Evolutionary conservation across 2,329 filamentous ascomycete genomes (phyloP), one percentile per base, ranked within the genome.

Genomic region (Talaromyces sp.): DNA sequence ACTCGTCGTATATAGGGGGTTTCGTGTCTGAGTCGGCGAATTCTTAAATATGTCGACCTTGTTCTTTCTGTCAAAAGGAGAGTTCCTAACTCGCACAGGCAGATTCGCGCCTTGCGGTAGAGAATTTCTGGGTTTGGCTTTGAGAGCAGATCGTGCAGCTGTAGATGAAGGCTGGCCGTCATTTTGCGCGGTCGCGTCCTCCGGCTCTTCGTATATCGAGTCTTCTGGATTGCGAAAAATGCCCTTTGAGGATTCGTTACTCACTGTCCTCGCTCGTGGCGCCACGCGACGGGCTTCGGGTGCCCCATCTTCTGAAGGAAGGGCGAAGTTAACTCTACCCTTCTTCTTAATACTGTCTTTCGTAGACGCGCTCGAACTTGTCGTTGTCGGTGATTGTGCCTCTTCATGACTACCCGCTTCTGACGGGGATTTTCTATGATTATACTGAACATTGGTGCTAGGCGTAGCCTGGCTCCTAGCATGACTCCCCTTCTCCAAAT

Each of bases 121-220:
- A 11, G 86, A 84, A 69, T 90, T 91, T 65, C 86, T 87, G 48
- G 83, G 77, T 69, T 88, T 88, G 57, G 83, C 75, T 64, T 81
- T 82, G 42, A 89, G 73, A 23, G 84, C 81, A 18, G 81, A 79
- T 60, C 71, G 76, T 64, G 70, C 71, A 66, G 35, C 69, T 72
- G 67, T 67, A 69, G 62, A 28, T 66, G 61, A 60, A 63, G 59
- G 65, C 52, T 64, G 56, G 18, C 70, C 66, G 14, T 63, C 58
- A 21, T 67, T 71, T 65, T 66, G 65, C 64, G 69, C 65, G 63
- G 70, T 63, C 33, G 71, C 50, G 35, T 82, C 81, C 70, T 90
- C 86, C 70, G 91, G 90, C 72, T 97, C 93, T 74, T 97, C 93
- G 82, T 92, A 97, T 65, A 97, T 88, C 55, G 83, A 80, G 69